Conservation (phyloP, 768 basidiomycete species). For the Boletus huronensis region DNA sequence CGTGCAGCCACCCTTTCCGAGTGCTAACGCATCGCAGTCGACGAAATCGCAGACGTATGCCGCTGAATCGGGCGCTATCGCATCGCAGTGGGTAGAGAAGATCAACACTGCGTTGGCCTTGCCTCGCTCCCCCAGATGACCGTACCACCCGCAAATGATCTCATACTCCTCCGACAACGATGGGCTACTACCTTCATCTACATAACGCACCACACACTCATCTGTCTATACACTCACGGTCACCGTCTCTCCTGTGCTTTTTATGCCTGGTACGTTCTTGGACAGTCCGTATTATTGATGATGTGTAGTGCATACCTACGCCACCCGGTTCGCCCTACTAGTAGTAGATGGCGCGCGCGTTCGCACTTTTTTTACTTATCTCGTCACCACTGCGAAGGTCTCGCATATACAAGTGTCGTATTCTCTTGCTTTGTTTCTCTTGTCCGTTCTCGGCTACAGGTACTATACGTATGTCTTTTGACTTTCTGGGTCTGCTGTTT, state of each 20-base stretch:
- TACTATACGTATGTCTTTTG: not conserved
- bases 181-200: not conserved
- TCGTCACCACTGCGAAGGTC: not conserved
- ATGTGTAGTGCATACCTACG: not conserved
- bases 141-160: not conserved
- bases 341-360: not conserved
- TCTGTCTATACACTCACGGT: not conserved
- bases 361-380: not conserved
- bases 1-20: not conserved
- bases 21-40: slow-evolving; percentile 32
- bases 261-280: not conserved
- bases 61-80: slow-evolving; percentile 33
- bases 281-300: not conserved
- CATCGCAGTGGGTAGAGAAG: slow-evolving; percentile 39
- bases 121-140: slow-evolving; percentile 8
- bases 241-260: not conserved
- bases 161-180: not conserved
- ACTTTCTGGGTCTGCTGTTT: not conserved
- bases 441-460: not conserved
- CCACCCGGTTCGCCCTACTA: not conserved
- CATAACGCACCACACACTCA: not conserved
- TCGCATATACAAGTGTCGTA: not conserved
- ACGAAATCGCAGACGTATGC: slow-evolving; percentile 46
- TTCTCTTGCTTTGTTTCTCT: not conserved
- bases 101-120: slow-evolving; percentile 34